phyloP scores from a whole-genome alignment of 2,329 filamentous ascomycete genomes.

The Hansfordia pulvinata region DNA sequence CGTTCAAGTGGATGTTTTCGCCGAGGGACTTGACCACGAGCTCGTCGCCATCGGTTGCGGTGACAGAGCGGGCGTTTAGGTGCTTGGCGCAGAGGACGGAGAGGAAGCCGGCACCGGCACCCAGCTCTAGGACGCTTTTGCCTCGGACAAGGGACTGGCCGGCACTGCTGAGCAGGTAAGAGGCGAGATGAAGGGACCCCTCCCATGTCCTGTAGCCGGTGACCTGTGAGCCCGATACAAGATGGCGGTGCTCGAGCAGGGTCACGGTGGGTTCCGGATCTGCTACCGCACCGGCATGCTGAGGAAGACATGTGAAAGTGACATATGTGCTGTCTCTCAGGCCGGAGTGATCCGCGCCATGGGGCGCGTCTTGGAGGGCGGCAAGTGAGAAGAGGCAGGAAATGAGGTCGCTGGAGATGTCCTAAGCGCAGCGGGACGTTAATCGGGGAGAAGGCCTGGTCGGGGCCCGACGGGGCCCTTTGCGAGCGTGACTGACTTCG shows the following conservation, averaged over 20 bases:
- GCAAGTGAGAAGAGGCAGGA: conserved; percentile 36
- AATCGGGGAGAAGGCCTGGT: conserved; percentile 1
- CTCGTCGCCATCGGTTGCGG: conserved; percentile 50
- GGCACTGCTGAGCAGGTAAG: conserved; percentile 34
- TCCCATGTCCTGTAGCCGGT: conserved; percentile 61
- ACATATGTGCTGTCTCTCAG: conserved; percentile 47
- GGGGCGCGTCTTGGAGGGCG: conserved; percentile 17
- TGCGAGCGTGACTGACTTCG: conserved; percentile 31
- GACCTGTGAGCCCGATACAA: conserved; percentile 42
- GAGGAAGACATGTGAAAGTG: conserved; percentile 35
- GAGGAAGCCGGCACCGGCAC: conserved; percentile 53
- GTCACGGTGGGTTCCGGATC: conserved; percentile 26
- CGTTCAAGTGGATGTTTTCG: conserved; percentile 38
- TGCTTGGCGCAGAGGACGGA: conserved; percentile 49
- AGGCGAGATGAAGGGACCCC: conserved; percentile 48
- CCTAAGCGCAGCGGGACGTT: conserved; percentile 23
- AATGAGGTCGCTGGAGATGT: conserved; percentile 49
- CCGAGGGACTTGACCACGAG: conserved; percentile 35
- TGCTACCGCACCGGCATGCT: conserved; percentile 1
- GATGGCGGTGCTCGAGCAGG: conserved; percentile 37
- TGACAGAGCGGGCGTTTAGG: conserved; percentile 36
- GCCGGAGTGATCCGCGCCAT: conserved; percentile 33
- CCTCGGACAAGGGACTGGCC: conserved; percentile 31
- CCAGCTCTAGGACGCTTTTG: conserved; percentile 48
- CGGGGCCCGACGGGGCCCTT: conserved; percentile 20